These are phyloP conservation scores for Nitzschia sp. DNA, from an alignment of 108 stramenopile genomes.

Conservation along the genomic window DNA sequence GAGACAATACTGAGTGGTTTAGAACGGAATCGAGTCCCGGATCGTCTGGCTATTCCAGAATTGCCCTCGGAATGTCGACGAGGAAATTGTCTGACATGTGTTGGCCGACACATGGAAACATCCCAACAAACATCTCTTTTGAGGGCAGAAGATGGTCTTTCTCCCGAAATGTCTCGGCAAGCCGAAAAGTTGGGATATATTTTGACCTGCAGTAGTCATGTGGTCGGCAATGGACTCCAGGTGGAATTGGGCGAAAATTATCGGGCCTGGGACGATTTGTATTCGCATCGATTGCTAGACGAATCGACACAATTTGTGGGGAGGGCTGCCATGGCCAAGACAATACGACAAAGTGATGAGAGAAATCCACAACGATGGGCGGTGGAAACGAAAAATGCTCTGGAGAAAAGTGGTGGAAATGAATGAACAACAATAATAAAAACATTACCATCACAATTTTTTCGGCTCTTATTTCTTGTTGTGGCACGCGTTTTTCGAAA, in stretches of 20 bases:
- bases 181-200: conserved; percentile 48
- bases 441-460: no score
- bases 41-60: conserved; percentile 46
- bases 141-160: conserved; percentile 53
- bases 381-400: conserved; percentile 20
- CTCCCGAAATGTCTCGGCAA: conserved; percentile 48
- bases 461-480: no score
- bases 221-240: conserved; percentile 56
- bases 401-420: conserved; percentile 16
- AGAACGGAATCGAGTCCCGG: conserved; percentile 29
- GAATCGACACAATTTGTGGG: conserved; percentile 34
- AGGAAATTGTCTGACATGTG: conserved; percentile 79
- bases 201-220: conserved; percentile 61
- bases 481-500: no score
- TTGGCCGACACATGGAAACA: conserved; percentile 28
- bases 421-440: background rate
- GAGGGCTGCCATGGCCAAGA: conserved; percentile 47
- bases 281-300: conserved; percentile 39
- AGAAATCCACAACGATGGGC: conserved; percentile 35
- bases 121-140: background rate
- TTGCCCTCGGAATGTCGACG: conserved; percentile 73
- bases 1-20: conserved; percentile 47
- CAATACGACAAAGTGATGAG: conserved; percentile 38
- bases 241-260: conserved; percentile 60
- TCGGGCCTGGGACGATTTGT: conserved; percentile 58